phyloP scores from a whole-genome alignment of 2,329 filamentous ascomycete genomes.

The Diaporthe ampelina region DNA sequence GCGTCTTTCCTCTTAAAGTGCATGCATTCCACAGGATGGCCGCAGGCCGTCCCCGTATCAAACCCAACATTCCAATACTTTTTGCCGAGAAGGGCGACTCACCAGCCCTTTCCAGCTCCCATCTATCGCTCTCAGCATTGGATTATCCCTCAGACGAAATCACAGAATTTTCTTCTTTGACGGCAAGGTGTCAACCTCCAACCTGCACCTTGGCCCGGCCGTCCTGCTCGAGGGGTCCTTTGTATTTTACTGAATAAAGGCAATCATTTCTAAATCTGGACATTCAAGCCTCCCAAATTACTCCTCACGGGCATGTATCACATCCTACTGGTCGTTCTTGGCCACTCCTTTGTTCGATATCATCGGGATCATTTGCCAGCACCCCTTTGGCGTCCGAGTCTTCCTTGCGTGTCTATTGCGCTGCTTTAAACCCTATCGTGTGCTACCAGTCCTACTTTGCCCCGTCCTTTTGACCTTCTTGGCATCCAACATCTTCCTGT shows the following conservation, averaged over 20 bases:
- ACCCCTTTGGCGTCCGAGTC: constrained; percentile 28
- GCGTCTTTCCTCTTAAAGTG: constrained; percentile 27
- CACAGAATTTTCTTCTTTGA: constrained; percentile 18
- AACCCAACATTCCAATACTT: constrained; percentile 35
- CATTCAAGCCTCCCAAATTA: constrained; percentile 9
- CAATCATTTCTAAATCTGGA: constrained; percentile 31
- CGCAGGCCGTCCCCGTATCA: background rate
- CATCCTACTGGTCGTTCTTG: background rate
- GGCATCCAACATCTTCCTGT: background rate
- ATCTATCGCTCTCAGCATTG: constrained; percentile 28
- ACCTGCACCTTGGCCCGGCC: background rate
- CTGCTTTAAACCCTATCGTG: constrained; percentile 25
- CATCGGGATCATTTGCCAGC: background rate
- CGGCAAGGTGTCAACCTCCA: constrained; percentile 21
- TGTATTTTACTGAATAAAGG: constrained; percentile 33
- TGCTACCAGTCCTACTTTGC: background rate
- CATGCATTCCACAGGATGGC: constrained; percentile 36
- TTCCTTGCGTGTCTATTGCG: background rate
- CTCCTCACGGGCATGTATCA: constrained; percentile 32
- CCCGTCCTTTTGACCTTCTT: background rate
- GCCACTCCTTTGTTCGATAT: constrained; percentile 37
- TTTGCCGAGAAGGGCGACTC: constrained; percentile 28
- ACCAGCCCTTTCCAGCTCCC: constrained; percentile 26
- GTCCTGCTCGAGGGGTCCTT: constrained; percentile 11
- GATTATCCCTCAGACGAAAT: constrained; percentile 33